Conservation (phyloP, 352 stramenopile species). For the Pythium biforme region DNA sequence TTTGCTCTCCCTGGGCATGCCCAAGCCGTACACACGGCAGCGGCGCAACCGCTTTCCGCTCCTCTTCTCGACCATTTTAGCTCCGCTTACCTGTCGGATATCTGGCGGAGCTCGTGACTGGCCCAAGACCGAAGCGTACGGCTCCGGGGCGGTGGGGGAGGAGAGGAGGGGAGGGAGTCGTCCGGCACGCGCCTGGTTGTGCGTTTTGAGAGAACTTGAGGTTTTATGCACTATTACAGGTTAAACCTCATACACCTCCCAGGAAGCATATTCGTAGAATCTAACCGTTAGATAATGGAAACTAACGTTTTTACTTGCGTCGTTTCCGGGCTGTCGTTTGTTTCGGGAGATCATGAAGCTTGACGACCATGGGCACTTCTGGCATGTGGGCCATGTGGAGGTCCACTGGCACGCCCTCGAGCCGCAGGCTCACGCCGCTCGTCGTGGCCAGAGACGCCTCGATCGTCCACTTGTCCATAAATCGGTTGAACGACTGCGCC, state of each 20-base stretch:
- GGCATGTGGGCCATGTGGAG: not conserved
- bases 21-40: not conserved
- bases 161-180: conserved; percentile 10
- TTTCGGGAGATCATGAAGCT: conserved; percentile 35
- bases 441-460: conserved; percentile 27
- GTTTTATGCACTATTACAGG: conserved; percentile 14
- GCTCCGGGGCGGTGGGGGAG: conserved; percentile 4
- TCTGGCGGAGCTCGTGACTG: conserved; percentile 27
- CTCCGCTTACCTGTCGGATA: conserved; percentile 24
- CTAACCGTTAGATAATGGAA: not conserved
- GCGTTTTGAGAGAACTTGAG: conserved; percentile 1
- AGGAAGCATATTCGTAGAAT: not conserved
- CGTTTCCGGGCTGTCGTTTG: not conserved
- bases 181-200: conserved; percentile 7
- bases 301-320: conserved; percentile 16
- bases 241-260: not conserved
- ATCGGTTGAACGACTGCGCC: conserved; percentile 64
- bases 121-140: conserved; percentile 18
- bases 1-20: not conserved
- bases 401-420: conserved; percentile 34
- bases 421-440: conserved; percentile 20
- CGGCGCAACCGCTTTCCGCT: not conserved
- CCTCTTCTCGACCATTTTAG: not conserved
- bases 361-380: conserved; percentile 39
- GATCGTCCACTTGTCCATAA: conserved; percentile 64